Conservation (phyloP, 129 eudicot species). For the Lactuca saligna region DNA sequence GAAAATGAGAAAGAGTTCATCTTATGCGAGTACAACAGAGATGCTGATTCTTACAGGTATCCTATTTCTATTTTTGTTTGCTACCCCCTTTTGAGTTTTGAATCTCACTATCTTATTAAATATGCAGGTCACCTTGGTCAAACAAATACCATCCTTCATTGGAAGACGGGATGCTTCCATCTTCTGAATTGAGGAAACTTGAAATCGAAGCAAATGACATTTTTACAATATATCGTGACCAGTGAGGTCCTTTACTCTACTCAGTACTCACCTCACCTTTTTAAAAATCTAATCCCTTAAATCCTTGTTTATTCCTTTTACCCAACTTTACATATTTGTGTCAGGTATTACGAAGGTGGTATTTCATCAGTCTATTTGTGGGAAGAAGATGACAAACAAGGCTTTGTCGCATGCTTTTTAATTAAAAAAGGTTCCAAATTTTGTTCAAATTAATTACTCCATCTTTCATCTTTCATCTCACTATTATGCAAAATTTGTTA, state of each 20-base stretch:
- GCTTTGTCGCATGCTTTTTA: conserved; percentile 86
- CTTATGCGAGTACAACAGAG: conserved; percentile 94
- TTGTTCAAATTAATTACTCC: background rate
- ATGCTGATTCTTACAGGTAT: conserved; percentile 98
- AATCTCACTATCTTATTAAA: background rate
- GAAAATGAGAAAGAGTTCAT: conserved; percentile 83
- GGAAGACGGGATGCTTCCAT: conserved; percentile 82
- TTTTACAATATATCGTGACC: conserved; percentile 93
- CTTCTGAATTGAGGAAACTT: conserved; percentile 82
- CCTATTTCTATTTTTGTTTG: background rate
- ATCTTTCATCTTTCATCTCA: background rate
- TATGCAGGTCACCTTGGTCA: conserved; percentile 92
- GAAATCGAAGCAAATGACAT: conserved; percentile 96
- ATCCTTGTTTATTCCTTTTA: background rate
- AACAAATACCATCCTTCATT: conserved; percentile 87
- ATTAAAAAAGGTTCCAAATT: conserved; percentile 70
- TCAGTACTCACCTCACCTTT: conserved; percentile 42
- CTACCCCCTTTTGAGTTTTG: background rate
- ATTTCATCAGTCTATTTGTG: conserved; percentile 90
- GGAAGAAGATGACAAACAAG: conserved; percentile 92
- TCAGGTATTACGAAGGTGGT: conserved; percentile 98
- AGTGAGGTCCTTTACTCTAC: conserved; percentile 93
- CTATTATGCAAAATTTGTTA: conserved; percentile 20
- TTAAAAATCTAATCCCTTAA: conserved; percentile 17
- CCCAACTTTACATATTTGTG: conserved; percentile 1